Conservation (phyloP, 345 rosid genomes). For the Stellera chamaejasme region DNA sequence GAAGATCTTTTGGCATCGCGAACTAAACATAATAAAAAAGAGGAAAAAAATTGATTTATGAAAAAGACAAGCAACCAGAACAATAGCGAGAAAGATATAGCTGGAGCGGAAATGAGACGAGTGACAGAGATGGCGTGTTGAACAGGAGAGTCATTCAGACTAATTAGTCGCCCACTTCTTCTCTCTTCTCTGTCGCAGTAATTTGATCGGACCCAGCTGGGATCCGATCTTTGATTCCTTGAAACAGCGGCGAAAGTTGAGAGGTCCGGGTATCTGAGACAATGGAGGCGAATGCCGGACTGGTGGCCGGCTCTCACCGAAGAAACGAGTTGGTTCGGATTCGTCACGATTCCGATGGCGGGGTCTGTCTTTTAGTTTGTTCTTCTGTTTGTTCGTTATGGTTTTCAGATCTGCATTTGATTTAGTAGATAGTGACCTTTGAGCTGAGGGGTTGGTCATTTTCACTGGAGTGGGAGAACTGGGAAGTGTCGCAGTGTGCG, state of each 20-base stretch:
- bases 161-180: conserved; percentile 3
- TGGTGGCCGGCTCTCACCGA: conserved; percentile 99
- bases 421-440: conserved; percentile 9
- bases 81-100: not conserved
- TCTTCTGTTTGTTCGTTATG: conserved; percentile 6
- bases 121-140: conserved; percentile 50
- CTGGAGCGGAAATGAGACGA: conserved; percentile 11
- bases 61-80: conserved; percentile 20
- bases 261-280: conserved; percentile 4
- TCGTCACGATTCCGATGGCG: conserved; percentile 93
- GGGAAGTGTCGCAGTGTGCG: too few species aligned
- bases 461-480: not conserved
- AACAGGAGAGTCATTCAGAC: conserved; percentile 28
- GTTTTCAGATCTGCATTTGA: conserved; percentile 19
- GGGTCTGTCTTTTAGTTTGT: conserved; percentile 44
- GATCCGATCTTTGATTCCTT: conserved; percentile 5
- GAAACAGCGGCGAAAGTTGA: conserved; percentile 1
- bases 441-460: conserved; percentile 5
- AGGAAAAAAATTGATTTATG: conserved; percentile 13
- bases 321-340: conserved; percentile 96
- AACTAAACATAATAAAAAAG: not conserved
- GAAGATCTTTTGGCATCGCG: conserved; percentile 11
- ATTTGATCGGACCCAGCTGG: conserved; percentile 4
- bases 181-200: not conserved
- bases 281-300: conserved; percentile 93